Percentiles rank a stretch among this genome's conserved stretches.
These are phyloP conservation scores for Rhytidiadelphus loreus DNA, from an alignment of 225 moss, liverwort and hornwort species.

Conservation along the genomic window DNA sequence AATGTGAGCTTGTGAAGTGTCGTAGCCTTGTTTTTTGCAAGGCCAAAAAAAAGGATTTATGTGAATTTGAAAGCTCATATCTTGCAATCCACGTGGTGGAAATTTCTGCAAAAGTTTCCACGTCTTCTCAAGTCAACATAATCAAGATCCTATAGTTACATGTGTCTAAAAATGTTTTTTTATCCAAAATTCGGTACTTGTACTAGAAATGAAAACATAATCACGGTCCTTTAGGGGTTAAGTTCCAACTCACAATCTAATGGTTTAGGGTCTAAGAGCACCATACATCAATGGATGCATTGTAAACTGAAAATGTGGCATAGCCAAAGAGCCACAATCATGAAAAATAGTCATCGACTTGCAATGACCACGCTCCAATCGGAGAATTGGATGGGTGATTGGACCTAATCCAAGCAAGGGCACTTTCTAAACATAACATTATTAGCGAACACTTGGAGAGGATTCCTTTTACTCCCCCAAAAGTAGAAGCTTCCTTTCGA, in stretches of 20 bases:
- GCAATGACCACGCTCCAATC: background rate
- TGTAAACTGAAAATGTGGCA: background rate
- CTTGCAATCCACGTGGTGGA: too few relatives aligned
- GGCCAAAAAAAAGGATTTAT: too few relatives aligned
- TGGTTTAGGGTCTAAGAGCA: background rate
- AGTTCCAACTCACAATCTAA: background rate
- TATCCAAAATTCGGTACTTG: too few relatives aligned
- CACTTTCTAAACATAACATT: background rate
- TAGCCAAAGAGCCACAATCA: background rate
- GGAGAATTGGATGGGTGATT: background rate
- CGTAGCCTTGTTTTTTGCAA: too few relatives aligned
- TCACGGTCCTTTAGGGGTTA: too few relatives aligned
- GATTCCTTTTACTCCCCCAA: fast-evolving
- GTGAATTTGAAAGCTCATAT: too few relatives aligned
- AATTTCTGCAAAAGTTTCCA: too few relatives aligned
- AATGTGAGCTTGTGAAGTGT: too few relatives aligned
- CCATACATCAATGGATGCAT: background rate
- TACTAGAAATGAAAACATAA: too few relatives aligned
- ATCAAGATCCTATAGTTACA: too few relatives aligned
- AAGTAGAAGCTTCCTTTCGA: fast-evolving
- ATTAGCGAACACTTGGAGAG: background rate
- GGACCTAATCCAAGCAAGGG: background rate
- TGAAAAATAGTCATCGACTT: background rate
- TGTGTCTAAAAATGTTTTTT: too few relatives aligned
- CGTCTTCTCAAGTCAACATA: too few relatives aligned